phyloP scores from a whole-genome alignment of 768 basidiomycete genomes.

The Amanita fuliginea region DNA sequence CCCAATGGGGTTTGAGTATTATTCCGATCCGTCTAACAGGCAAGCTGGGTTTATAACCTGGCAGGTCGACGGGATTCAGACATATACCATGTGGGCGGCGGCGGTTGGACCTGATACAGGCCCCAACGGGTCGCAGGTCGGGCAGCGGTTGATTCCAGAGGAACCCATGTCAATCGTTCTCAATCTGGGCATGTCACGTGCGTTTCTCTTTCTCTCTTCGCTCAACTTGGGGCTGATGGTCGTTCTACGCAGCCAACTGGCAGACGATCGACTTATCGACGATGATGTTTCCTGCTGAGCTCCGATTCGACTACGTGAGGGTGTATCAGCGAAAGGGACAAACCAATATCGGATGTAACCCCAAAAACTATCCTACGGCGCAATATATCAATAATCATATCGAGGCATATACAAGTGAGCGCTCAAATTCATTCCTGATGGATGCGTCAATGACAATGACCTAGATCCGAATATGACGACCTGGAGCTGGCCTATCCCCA shows the following conservation, averaged over 20 bases:
- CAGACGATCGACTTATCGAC: constrained; percentile 43
- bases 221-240: too few species aligned
- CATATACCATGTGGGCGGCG: constrained; percentile 38
- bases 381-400: constrained; percentile 48
- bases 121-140: constrained; percentile 32
- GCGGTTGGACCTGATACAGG: constrained; percentile 35
- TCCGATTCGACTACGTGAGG: constrained; percentile 70
- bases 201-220: not conserved
- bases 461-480: constrained; percentile 31
- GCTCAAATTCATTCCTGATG: constrained; percentile 1
- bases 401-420: constrained; percentile 47
- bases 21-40: constrained; percentile 43
- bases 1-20: constrained; percentile 66
- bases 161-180: constrained; percentile 52
- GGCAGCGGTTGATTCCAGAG: constrained; percentile 46
- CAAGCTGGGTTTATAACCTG: constrained; percentile 62
- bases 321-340: constrained; percentile 61
- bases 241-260: constrained; percentile 44
- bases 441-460: not conserved
- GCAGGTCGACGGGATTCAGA: constrained; percentile 47
- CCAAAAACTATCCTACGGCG: constrained; percentile 51
- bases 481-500: constrained; percentile 32
- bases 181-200: constrained; percentile 54
- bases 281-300: constrained; percentile 58
- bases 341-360: constrained; percentile 58